Conservation (phyloP, 2,329 filamentous ascomycete genomes). For the Colletotrichum gloeosporioides region DNA sequence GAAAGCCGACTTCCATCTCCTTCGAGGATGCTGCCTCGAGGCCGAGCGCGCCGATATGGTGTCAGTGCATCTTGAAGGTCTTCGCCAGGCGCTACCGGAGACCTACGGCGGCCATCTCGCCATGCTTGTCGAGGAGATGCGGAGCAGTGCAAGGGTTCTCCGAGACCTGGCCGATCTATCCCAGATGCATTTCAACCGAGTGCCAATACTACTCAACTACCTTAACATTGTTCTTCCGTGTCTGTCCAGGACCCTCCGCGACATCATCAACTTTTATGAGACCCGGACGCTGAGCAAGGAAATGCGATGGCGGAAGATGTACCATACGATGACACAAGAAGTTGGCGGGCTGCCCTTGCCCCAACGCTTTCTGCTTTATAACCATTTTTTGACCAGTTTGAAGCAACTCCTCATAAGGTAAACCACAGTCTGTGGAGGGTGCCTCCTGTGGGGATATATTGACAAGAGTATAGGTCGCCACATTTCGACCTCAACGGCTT, state of each 20-base stretch:
- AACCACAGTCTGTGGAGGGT: not conserved
- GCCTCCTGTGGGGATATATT: not conserved
- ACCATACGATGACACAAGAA: slow-evolving; percentile 59
- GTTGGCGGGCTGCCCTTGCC: slow-evolving; percentile 55
- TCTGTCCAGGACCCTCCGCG: slow-evolving; percentile 54
- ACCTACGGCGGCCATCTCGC: slow-evolving; percentile 52
- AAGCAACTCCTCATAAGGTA: slow-evolving; percentile 58
- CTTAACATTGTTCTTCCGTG: slow-evolving; percentile 63
- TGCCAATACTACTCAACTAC: slow-evolving; percentile 58
- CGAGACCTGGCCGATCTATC: slow-evolving; percentile 61
- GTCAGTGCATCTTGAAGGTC: slow-evolving; percentile 50
- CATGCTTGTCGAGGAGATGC: slow-evolving; percentile 53
- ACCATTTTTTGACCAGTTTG: slow-evolving; percentile 56
- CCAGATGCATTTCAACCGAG: slow-evolving; percentile 53
- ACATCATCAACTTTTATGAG: slow-evolving; percentile 58
- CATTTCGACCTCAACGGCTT: slow-evolving; percentile 62
- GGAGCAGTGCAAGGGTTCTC: slow-evolving; percentile 48
- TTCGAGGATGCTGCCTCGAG: slow-evolving; percentile 60
- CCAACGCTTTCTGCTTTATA: slow-evolving; percentile 61
- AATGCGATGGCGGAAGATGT: slow-evolving; percentile 64
- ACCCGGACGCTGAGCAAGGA: slow-evolving; percentile 52
- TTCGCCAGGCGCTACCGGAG: slow-evolving; percentile 51
- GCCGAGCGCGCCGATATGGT: slow-evolving; percentile 58
- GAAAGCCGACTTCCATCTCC: slow-evolving; percentile 40
- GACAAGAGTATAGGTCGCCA: slow-evolving; percentile 41